Evolutionary conservation across 208 protist genomes (phyloP).

Genomic region (Crithidia mellificae): DNA sequence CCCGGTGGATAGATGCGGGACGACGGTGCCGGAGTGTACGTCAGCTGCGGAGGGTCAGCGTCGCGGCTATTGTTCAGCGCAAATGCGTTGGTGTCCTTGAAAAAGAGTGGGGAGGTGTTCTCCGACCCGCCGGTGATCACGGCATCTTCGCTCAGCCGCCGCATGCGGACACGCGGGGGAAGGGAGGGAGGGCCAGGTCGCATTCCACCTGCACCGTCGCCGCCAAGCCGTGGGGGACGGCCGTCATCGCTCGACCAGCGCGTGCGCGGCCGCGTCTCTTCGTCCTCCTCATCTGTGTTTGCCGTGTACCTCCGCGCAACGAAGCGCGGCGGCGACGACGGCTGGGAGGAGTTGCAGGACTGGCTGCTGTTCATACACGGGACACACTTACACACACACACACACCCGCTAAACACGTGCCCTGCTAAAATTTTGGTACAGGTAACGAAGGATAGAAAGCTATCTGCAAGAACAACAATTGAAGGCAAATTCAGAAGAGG

Average conservation of each 20-base stretch:
- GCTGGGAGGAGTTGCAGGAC: background rate
- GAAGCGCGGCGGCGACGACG: slow-evolving; percentile 2
- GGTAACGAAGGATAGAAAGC: slow-evolving; percentile 1
- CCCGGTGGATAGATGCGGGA: background rate
- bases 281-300: background rate
- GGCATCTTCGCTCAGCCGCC: slow-evolving; percentile 14
- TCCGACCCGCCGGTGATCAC: background rate
- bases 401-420: too few relatives aligned
- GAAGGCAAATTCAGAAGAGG: too few relatives aligned
- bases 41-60: background rate
- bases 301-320: background rate
- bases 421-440: too few relatives aligned
- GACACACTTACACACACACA: too few relatives aligned
- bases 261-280: background rate
- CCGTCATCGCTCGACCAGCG: slow-evolving; percentile 1
- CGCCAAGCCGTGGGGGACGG: background rate
- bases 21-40: background rate
- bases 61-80: background rate
- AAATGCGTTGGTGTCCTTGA: background rate
- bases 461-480: too few relatives aligned
- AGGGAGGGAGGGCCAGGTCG: background rate
- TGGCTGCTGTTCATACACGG: slow-evolving; percentile 7
- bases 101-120: background rate
- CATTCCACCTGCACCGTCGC: background rate
- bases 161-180: background rate